phyloP scores from a whole-genome alignment of 768 basidiomycete species.

The Russula sp. region DNA sequence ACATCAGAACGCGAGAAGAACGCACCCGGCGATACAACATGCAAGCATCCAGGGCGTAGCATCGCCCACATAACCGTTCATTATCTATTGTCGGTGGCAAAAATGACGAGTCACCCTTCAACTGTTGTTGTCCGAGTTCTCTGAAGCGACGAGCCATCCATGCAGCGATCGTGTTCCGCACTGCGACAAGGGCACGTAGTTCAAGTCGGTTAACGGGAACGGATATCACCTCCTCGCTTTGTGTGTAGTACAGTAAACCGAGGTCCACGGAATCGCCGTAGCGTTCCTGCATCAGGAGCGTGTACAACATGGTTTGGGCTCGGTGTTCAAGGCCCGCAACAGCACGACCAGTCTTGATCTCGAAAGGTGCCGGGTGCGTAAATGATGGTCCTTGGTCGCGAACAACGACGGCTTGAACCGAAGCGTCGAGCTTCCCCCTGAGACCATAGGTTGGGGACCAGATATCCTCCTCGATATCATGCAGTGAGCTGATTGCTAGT shows the following conservation, averaged over 20 bases:
- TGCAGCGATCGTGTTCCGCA: slow-evolving; percentile 79
- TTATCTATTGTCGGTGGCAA: slow-evolving; percentile 88
- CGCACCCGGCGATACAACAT: slow-evolving; percentile 89
- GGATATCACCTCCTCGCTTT: slow-evolving; percentile 79
- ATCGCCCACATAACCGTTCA: slow-evolving; percentile 69
- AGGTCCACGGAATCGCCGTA: slow-evolving; percentile 78
- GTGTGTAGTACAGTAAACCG: slow-evolving; percentile 92
- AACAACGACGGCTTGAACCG: slow-evolving; percentile 64
- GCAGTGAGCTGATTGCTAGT: slow-evolving; percentile 69
- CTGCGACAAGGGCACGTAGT: slow-evolving; percentile 73
- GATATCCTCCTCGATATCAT: slow-evolving; percentile 95
- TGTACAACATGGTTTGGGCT: slow-evolving; percentile 97
- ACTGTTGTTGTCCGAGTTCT: slow-evolving; percentile 26
- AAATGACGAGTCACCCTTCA: slow-evolving; percentile 45
- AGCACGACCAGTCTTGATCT: slow-evolving; percentile 92
- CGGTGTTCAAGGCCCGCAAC: slow-evolving; percentile 84
- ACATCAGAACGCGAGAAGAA: slow-evolving; percentile 2
- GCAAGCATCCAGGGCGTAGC: slow-evolving; percentile 81
- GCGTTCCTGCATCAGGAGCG: slow-evolving; percentile 84
- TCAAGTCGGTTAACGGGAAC: slow-evolving; percentile 83
- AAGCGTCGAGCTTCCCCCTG: slow-evolving; percentile 94
- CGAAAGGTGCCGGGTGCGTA: slow-evolving; percentile 67
- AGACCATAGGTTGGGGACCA: slow-evolving; percentile 95
- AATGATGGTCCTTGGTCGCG: slow-evolving; percentile 34
- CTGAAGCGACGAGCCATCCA: slow-evolving; percentile 60